phyloP scores from a whole-genome alignment of 306 rosid genomes.

The Lupinus albus region DNA sequence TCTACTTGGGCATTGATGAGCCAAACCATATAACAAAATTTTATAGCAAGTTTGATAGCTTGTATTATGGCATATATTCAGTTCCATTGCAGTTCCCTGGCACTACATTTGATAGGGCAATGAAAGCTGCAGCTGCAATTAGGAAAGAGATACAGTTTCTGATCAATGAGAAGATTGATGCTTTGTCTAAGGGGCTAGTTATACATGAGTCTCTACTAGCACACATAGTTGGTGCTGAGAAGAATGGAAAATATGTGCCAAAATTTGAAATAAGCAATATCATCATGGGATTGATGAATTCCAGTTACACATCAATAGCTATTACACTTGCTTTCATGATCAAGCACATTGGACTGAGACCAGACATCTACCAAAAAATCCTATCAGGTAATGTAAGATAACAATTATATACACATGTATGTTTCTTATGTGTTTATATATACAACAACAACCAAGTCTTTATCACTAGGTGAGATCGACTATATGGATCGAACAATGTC shows the following conservation, averaged over 20 bases:
- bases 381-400: conserved; percentile 47
- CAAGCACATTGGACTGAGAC: conserved; percentile 62
- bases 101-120: conserved; percentile 50
- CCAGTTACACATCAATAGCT: conserved; percentile 57
- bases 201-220: conserved; percentile 55
- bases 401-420: not conserved
- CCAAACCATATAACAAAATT: conserved; percentile 43
- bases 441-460: no score
- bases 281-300: conserved; percentile 66
- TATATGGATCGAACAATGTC: no score
- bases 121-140: conserved; percentile 50
- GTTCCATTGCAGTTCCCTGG: conserved; percentile 58
- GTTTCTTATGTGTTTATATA: no score
- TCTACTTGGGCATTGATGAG: conserved; percentile 54
- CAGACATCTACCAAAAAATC: conserved; percentile 60
- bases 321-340: conserved; percentile 68
- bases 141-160: conserved; percentile 49
- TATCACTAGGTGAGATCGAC: no score
- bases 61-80: conserved; percentile 55
- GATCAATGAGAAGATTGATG: conserved; percentile 62
- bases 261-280: conserved; percentile 59
- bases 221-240: conserved; percentile 59
- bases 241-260: conserved; percentile 62
- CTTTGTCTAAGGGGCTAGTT: conserved; percentile 47
- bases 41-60: conserved; percentile 44